These are phyloP conservation scores for Mycosphaerella sp. DNA, from an alignment of 2,329 filamentous ascomycete genomes.

Conservation along the genomic window DNA sequence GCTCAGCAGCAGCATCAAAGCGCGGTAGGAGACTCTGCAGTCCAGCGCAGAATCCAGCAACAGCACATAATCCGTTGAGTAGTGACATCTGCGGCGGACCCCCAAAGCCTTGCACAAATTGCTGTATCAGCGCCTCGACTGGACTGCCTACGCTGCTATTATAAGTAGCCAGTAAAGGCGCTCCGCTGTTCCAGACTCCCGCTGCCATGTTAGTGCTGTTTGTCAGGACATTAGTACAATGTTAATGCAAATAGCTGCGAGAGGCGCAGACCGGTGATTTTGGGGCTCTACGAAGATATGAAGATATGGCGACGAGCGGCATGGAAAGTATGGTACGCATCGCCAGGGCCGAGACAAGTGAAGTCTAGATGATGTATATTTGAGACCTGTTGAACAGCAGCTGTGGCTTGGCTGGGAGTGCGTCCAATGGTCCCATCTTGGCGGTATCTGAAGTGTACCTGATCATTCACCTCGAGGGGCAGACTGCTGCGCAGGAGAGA, in stretches of 20 bases:
- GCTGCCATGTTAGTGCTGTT: conserved; percentile 2
- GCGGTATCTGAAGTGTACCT: too few relatives aligned
- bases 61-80: not conserved
- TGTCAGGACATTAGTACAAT: not conserved
- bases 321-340: not conserved
- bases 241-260: not conserved
- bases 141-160: not conserved
- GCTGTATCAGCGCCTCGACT: not conserved
- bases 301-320: not conserved
- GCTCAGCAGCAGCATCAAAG: not conserved
- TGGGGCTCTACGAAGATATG: not conserved
- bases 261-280: not conserved
- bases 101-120: not conserved
- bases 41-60: not conserved
- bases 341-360: not conserved
- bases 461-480: too few relatives aligned
- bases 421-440: not conserved
- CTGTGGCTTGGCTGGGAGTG: not conserved
- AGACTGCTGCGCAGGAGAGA: too few relatives aligned
- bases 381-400: not conserved
- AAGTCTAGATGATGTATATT: not conserved
- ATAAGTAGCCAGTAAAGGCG: not conserved
- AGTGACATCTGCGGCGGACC: not conserved
- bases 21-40: not conserved
- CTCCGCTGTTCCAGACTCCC: not conserved